Evolutionary conservation across 164 flowering plant genomes (phyloP), one percentile per base, ranked within the genome.

Genomic region (Kalanchoe fedtschenkoi): DNA sequence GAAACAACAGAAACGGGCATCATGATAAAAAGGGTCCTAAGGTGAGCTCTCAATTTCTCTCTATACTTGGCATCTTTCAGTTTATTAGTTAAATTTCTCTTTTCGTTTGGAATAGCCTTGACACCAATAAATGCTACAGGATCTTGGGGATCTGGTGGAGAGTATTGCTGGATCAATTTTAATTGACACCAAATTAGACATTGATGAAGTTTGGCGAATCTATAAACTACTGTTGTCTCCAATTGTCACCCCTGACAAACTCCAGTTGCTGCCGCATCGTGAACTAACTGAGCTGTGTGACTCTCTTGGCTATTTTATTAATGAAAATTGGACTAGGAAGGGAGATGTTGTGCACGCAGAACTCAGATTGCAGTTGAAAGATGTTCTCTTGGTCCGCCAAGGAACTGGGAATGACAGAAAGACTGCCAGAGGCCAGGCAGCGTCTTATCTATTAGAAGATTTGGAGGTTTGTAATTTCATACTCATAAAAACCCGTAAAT

Each of bases 101-200:
- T 22, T 44, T 13, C 14, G 17, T 51, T 3, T 51, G 32, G 16
- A 51, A 51, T 17, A 51, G 17, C 56, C 33, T 51, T 26, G 56
- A 26, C 16, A 32, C 35, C 61, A 26, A 34, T 67, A 65, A 55
- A 42, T 57, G 42, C 43, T 42, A 32, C 75, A 91, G 98, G 93
- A 80, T 63, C 99, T 93, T 66, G 97, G 96, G 46, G 99, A 93
- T 68, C 17, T 93, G 69, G 77, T 90, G 65, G 99, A 93, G 72
- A 90, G 99, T 74, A 87, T 93, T 75, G 88, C 87, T 0, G 99
- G 92, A 58, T 97, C 96, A 55, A 65, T 88, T 22, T 73, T 93
- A 32, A 77, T 93, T 53, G 97, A 93, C 57, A 69, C 84, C 6
- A 73, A 72, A 56, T 81, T 93, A 43, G 66, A 84, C 71, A 68